phyloP scores from a whole-genome alignment of 1,284 basidiomycete genomes.

The Cryptococcus sp. region DNA sequence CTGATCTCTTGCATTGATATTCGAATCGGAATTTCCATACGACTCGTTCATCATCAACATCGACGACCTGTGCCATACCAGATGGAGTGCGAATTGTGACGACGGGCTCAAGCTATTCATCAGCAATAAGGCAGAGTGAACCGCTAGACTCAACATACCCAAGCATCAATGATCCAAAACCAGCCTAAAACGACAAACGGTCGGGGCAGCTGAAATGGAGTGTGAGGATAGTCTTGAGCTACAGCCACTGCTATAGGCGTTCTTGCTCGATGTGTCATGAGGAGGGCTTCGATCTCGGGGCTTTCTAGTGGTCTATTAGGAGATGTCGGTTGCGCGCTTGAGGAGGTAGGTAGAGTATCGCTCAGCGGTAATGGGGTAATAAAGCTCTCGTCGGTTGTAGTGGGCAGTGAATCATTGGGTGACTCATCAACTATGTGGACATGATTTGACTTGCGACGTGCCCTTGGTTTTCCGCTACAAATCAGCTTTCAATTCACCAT shows the following conservation, averaged over 20 bases:
- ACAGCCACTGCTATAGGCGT: constrained; percentile 39
- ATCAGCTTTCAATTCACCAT: too few relatives aligned
- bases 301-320: constrained; percentile 8
- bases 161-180: constrained; percentile 46
- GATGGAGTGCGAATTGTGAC: constrained; percentile 8
- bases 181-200: constrained; percentile 41
- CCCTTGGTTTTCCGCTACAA: neutral
- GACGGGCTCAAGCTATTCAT: constrained; percentile 33
- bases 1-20: constrained; percentile 29
- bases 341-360: constrained; percentile 6
- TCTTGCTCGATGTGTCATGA: constrained; percentile 34
- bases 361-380: neutral
- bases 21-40: constrained; percentile 44
- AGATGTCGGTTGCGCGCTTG: constrained; percentile 6
- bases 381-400: neutral
- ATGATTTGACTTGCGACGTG: neutral
- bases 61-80: too few relatives aligned
- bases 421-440: neutral
- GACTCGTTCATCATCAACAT: constrained; percentile 13
- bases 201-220: constrained; percentile 37
- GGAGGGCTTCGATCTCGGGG: constrained; percentile 31
- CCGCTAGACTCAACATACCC: constrained; percentile 22
- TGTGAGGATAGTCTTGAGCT: constrained; percentile 29
- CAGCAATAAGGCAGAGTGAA: neutral
- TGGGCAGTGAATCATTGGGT: neutral